Conservation (phyloP, 805 yeast species). For the Zygosaccharomyces gambellarensis region DNA sequence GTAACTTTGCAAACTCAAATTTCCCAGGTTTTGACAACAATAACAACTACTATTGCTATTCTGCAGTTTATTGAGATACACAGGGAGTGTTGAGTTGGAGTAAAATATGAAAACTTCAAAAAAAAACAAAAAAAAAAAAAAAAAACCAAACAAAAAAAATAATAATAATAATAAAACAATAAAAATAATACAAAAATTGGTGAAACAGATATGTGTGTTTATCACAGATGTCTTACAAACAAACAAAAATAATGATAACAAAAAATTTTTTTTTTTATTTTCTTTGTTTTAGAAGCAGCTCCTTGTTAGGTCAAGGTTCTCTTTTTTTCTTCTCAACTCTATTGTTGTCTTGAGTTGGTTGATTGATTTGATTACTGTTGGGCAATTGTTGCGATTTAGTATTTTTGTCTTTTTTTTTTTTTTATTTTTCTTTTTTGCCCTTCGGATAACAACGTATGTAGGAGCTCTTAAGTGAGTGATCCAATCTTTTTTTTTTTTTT, state of each 20-base stretch:
- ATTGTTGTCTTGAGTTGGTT: too few species aligned
- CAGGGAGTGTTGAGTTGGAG: background rate
- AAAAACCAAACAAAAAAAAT: background rate
- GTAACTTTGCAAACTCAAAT: slow-evolving; percentile 8
- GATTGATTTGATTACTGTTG: background rate
- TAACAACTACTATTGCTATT: slow-evolving; percentile 13
- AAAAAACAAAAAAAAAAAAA: background rate
- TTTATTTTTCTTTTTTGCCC: background rate
- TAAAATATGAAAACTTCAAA: background rate
- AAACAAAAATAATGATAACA: too few species aligned
- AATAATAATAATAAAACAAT: too few species aligned
- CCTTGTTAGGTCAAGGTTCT: too few species aligned
- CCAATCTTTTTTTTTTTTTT: background rate
- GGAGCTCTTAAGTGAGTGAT: slow-evolving; percentile 8
- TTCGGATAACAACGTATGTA: background rate
- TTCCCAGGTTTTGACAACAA: slow-evolving; percentile 7
- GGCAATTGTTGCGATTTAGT: background rate
- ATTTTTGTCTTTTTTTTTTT: background rate
- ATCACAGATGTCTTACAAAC: too few species aligned
- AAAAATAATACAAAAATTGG: background rate
- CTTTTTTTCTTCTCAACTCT: too few species aligned
- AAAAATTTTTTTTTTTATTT: too few species aligned
- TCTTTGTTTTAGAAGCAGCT: too few species aligned
- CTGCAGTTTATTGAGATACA: slow-evolving; percentile 13
- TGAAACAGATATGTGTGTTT: background rate